Base-by-base conservation (phyloP, 1,284 basidiomycete genomes). In the Vanrija sp. region DNA sequence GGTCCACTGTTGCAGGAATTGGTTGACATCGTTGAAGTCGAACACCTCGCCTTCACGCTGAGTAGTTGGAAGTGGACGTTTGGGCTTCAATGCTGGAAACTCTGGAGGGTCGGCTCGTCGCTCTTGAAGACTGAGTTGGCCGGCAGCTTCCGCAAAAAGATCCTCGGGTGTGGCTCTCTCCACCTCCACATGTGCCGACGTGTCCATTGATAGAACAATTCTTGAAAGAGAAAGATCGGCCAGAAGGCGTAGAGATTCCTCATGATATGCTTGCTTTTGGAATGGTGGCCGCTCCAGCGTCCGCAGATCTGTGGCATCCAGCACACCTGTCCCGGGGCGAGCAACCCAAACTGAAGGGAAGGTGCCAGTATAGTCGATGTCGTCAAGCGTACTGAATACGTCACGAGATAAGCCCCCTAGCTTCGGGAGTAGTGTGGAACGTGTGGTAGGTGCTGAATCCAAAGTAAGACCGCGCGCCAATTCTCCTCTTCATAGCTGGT, bases 121-220 rank as follows among this genome's bases (percentile, higher is more conserved):
- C 15, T 48, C 54, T 47, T 25, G 61, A 25, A 73, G 43, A 23
- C 63, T 71, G 40, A 73, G 46, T 16, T 58, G 55, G 4, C 58
- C 62, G 0, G 69, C 61, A 1, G 65, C 67, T 19, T 59, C 54
- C 4, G 65, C 64, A 29, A 73, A 65, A 3, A 66, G 19, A 5
- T 70, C 68, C 21, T 70, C 70, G 0, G 38, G 47, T 9, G 34
- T 34, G 2, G 34, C 34, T 14, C 34, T 34, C 12, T 34, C 34
- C 9, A 34, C 34, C 10, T 12, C 34, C 14, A 2, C 12, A 5
- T 34, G 34, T 8, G 12, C 34, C 4, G 14, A 6, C 3, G 9
- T 15, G 14, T 53, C 40, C 19, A 28, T 18, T 16, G 28, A 10
- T 14, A 16, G 21, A 10, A 28, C 6, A 34, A 47, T 10, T 10